Percentiles rank a stretch among this genome's conserved stretches.
Evolutionary conservation across 148 eudicot genomes (phyloP).

Genomic region (Silene conica): DNA sequence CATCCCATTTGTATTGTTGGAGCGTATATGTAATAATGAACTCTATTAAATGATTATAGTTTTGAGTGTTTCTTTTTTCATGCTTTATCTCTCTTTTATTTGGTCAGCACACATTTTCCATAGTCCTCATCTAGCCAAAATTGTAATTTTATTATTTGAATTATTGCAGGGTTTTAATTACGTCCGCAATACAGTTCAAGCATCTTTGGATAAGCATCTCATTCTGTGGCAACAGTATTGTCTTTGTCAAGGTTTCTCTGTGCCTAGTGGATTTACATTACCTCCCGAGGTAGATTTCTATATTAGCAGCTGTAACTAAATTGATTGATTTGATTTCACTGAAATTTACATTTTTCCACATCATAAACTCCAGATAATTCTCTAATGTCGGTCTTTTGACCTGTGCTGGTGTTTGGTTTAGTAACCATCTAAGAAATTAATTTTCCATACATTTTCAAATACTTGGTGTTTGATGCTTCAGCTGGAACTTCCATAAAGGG

Average conservation of each 20-base stretch:
- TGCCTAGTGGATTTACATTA: constrained; percentile 62
- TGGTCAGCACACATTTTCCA: not conserved
- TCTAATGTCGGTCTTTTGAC: not conserved
- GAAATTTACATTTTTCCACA: not conserved
- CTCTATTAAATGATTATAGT: not conserved
- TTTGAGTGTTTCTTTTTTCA: not conserved
- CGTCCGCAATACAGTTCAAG: constrained; percentile 40
- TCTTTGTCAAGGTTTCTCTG: constrained; percentile 51
- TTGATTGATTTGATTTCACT: not conserved
- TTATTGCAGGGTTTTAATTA: constrained; percentile 48
- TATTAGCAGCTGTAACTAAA: not conserved
- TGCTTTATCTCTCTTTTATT: not conserved
- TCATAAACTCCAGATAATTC: not conserved
- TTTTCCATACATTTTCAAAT: not conserved
- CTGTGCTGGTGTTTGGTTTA: not conserved
- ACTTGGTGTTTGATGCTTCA: not conserved
- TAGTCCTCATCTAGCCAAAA: not conserved
- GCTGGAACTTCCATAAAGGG: not conserved
- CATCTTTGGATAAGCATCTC: constrained; percentile 51
- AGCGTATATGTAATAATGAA: not conserved
- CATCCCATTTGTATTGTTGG: not conserved
- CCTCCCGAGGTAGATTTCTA: constrained; percentile 45
- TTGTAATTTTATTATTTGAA: not conserved
- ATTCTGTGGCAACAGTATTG: constrained; percentile 73
- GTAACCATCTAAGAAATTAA: not conserved